Conservation (phyloP, 148 eudicot species). For the Amaranthus hypochondriacus region DNA sequence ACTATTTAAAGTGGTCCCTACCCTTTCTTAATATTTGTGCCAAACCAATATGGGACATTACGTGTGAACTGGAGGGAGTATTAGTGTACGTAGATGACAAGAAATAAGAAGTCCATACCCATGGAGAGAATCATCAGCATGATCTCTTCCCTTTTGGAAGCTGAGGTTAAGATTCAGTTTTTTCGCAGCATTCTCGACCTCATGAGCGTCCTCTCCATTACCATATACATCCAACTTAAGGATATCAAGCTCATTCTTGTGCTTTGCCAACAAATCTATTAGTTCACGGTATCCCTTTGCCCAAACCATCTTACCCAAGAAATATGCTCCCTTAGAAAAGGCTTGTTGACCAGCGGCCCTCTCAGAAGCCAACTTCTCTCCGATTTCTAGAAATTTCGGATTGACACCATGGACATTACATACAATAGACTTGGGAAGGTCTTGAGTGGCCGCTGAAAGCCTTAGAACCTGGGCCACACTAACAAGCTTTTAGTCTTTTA, state of each 20-base stretch:
- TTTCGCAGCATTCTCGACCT: conserved; percentile 71
- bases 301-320: conserved; percentile 99
- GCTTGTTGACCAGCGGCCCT: conserved; percentile 71
- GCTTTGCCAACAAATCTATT: conserved; percentile 81
- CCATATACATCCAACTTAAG: conserved; percentile 86
- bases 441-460: conserved; percentile 96
- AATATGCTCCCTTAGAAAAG: conserved; percentile 97
- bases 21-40: too few species aligned
- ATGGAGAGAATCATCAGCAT: conserved; percentile 95
- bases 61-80: too few species aligned
- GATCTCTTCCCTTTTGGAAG: conserved; percentile 95
- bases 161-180: conserved; percentile 65
- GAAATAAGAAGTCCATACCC: conserved; percentile 39
- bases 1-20: too few species aligned
- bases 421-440: conserved; percentile 72
- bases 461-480: conserved; percentile 63
- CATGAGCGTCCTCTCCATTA: conserved; percentile 91
- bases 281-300: conserved; percentile 91
- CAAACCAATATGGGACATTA: too few species aligned
- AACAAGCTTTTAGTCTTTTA: conserved; percentile 3
- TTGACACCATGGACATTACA: conserved; percentile 99
- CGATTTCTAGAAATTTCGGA: conserved; percentile 83
- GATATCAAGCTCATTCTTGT: conserved; percentile 65
- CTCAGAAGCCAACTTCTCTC: conserved; percentile 81
- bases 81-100: too few species aligned